phyloP scores from a whole-genome alignment of 192 early-diverging fungal species.

The Podila epigama region DNA sequence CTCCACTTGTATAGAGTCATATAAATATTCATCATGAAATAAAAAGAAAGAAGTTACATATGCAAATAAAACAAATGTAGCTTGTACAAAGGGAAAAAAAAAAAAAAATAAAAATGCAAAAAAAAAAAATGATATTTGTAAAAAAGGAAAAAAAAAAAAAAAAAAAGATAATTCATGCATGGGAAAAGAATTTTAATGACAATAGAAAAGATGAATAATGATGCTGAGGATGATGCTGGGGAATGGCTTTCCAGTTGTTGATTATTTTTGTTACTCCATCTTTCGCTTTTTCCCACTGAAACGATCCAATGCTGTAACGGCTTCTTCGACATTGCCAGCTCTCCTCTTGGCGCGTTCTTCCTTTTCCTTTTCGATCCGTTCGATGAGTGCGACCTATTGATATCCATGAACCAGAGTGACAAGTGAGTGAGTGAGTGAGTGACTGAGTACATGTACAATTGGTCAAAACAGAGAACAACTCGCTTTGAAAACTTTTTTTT shows the following conservation, averaged over 20 bases:
- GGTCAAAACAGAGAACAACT: not conserved
- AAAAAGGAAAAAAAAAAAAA: too few species aligned
- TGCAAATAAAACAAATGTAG: not conserved
- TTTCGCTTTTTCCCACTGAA: conserved; percentile 60
- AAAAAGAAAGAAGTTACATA: too few species aligned
- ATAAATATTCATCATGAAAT: too few species aligned
- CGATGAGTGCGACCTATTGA: conserved; percentile 53
- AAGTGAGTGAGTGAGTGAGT: too few species aligned
- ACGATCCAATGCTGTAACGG: conserved; percentile 69
- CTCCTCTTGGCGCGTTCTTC: conserved; percentile 60
- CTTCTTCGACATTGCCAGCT: conserved; percentile 52
- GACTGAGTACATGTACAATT: not conserved
- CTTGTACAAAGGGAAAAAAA: not conserved
- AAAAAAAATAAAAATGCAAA: not conserved
- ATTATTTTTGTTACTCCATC: conserved; percentile 14
- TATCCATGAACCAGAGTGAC: not conserved
- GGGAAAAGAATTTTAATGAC: too few species aligned
- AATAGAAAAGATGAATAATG: too few species aligned
- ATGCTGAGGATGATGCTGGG: too few species aligned
- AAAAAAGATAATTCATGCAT: too few species aligned
- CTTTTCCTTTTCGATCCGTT: conserved; percentile 63
- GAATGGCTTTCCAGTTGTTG: too few species aligned
- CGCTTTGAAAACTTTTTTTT: not conserved
- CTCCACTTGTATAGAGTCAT: too few species aligned
- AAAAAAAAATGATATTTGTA: not conserved